A percentile compares a stretch with the other conserved stretches of the same genome.
phyloP scores from a whole-genome alignment of 2,329 filamentous ascomycete genomes.

The Penicillium sp. region DNA sequence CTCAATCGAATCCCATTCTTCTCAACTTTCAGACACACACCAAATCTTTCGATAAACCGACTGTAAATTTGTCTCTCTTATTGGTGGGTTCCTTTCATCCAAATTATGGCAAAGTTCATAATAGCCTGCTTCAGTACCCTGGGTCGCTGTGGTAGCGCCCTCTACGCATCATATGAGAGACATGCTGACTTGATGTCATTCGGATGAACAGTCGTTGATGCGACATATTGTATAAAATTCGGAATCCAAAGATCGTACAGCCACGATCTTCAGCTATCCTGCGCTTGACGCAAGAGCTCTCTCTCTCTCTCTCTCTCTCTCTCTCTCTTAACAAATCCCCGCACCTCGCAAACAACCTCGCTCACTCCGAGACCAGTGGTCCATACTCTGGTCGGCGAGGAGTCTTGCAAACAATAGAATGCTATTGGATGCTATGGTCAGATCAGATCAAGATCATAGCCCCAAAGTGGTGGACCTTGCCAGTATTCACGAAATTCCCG shows the following conservation, averaged over 20 bases:
- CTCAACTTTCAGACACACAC: not conserved
- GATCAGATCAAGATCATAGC: conserved; percentile 36
- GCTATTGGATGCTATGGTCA: conserved; percentile 41
- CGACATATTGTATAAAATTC: conserved; percentile 16
- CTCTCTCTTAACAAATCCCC: conserved; percentile 4
- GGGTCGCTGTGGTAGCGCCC: conserved; percentile 14
- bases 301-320: too few relatives aligned
- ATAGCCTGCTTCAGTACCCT: conserved; percentile 24
- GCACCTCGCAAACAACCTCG: not conserved
- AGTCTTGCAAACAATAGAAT: conserved; percentile 24
- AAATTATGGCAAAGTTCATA: conserved; percentile 17
- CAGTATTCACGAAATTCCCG: conserved; percentile 44
- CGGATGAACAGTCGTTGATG: conserved; percentile 19
- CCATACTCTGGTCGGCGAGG: conserved; percentile 8
- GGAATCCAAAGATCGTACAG: not conserved
- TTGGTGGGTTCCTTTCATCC: conserved; percentile 23
- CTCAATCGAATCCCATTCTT: not conserved
- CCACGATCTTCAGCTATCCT: conserved; percentile 2
- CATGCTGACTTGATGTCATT: conserved; percentile 30
- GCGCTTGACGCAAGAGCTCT: conserved; percentile 4
- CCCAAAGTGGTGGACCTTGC: conserved; percentile 40
- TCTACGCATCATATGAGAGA: conserved; percentile 18
- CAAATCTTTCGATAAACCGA: conserved; percentile 4
- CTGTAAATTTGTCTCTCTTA: conserved; percentile 11
- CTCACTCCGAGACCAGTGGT: conserved; percentile 1